phyloP scores from a whole-genome alignment of 2,329 filamentous ascomycete species.

The Polytolypa hystricis region DNA sequence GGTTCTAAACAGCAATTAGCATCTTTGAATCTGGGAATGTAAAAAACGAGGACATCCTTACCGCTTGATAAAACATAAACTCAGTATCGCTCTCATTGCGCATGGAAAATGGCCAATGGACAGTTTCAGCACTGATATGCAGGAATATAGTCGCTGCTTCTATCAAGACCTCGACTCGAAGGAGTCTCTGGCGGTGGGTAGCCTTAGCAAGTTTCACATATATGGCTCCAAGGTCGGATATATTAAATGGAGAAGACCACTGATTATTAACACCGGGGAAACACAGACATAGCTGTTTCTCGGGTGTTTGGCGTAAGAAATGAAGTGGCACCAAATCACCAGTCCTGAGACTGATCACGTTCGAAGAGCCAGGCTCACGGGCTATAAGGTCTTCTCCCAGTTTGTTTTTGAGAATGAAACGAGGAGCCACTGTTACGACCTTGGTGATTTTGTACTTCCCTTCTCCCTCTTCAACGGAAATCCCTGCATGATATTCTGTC shows the following conservation, averaged over 20 bases:
- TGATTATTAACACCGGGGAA: slow-evolving; percentile 92
- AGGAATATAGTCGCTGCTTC: slow-evolving; percentile 91
- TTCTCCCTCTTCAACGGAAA: slow-evolving; percentile 79
- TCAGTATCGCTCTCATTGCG: slow-evolving; percentile 95
- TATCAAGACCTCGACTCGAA: slow-evolving; percentile 80
- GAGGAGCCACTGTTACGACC: slow-evolving; percentile 81
- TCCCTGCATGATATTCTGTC: slow-evolving; percentile 80
- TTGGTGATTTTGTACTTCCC: slow-evolving; percentile 98
- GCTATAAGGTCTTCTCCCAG: slow-evolving; percentile 79
- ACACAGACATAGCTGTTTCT: slow-evolving; percentile 85
- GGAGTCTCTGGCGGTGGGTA: slow-evolving; percentile 76
- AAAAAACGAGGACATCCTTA: slow-evolving; percentile 9
- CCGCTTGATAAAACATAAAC: slow-evolving; percentile 91
- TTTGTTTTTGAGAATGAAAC: slow-evolving; percentile 91
- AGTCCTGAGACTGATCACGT: slow-evolving; percentile 64
- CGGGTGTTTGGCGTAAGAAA: slow-evolving; percentile 70
- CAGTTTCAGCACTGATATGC: slow-evolving; percentile 78
- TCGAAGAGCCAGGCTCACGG: slow-evolving; percentile 82
- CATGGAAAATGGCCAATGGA: slow-evolving; percentile 98
- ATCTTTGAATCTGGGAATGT: too few relatives aligned
- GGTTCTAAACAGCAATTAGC: slow-evolving; percentile 41
- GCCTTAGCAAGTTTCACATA: slow-evolving; percentile 90
- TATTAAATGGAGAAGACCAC: slow-evolving; percentile 97
- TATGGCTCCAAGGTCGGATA: slow-evolving; percentile 82
- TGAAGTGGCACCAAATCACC: slow-evolving; percentile 78